Conservation (phyloP, 257 asterid species). For the Craterostigma plantagineum region DNA sequence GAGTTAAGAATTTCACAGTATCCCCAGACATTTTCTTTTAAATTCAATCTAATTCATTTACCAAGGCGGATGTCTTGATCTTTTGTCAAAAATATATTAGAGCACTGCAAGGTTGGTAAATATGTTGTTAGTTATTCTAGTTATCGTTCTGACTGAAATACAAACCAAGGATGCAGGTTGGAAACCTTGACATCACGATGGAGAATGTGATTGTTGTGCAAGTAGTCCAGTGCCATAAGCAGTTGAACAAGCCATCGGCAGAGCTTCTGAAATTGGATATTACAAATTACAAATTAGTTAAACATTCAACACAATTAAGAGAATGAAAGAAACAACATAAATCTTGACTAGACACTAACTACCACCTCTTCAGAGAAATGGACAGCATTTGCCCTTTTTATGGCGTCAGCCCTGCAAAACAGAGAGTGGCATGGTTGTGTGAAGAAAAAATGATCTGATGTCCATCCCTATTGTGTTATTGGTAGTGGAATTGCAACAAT, state of each 20-base stretch:
- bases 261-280: constrained; percentile 39
- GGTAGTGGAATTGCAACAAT: too few species aligned
- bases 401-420: constrained; percentile 64
- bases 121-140: not conserved
- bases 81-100: constrained; percentile 76
- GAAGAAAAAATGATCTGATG: too few species aligned
- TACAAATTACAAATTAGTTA: too few species aligned
- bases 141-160: not conserved
- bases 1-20: constrained; percentile 12
- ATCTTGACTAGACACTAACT: not conserved
- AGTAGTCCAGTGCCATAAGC: constrained; percentile 80
- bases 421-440: constrained; percentile 8
- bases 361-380: constrained; percentile 69
- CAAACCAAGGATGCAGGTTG: not conserved
- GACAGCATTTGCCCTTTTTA: constrained; percentile 51
- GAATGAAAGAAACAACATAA: constrained; percentile 1
- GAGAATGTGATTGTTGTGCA: constrained; percentile 71
- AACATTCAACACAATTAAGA: not conserved
- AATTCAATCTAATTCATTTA: constrained; percentile 14
- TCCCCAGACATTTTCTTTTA: constrained; percentile 1
- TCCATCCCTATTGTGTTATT: too few species aligned
- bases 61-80: constrained; percentile 85
- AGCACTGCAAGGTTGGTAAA: constrained; percentile 44
- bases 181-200: constrained; percentile 90
- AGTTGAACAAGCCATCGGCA: constrained; percentile 91